Evolutionary conservation across 2,329 filamentous ascomycete species (phyloP).

Genomic region (Pestalotiopsis sp.): DNA sequence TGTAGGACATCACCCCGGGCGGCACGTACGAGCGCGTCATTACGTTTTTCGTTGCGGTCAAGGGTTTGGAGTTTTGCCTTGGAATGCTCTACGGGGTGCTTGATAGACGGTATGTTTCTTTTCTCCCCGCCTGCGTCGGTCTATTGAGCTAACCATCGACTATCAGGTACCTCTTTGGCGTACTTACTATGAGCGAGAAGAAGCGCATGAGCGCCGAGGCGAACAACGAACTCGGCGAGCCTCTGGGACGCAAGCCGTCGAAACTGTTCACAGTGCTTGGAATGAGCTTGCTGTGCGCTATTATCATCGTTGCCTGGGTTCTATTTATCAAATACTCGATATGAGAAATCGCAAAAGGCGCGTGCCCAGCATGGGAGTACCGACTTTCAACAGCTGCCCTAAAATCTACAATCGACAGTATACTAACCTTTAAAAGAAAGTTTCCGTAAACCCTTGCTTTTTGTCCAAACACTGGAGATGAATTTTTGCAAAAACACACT

Average conservation of each 20-base stretch:
- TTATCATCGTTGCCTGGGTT: constrained; percentile 23
- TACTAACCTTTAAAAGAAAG: too few species aligned
- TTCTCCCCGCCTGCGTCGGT: neutral
- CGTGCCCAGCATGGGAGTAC: too few species aligned
- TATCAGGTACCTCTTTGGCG: constrained; percentile 17
- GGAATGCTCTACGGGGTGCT: constrained; percentile 20
- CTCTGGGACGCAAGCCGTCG: constrained; percentile 16
- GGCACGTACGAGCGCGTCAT: constrained; percentile 25
- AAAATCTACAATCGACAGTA: too few species aligned
- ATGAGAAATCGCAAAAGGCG: neutral
- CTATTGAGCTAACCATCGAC: constrained; percentile 8
- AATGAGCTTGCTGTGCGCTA: constrained; percentile 8
- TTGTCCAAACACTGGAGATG: too few species aligned
- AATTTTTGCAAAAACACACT: too few species aligned
- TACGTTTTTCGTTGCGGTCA: constrained; percentile 24
- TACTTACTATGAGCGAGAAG: constrained; percentile 20
- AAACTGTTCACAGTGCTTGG: constrained; percentile 12
- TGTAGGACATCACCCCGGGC: constrained; percentile 27
- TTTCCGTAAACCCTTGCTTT: too few species aligned
- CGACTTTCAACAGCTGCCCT: too few species aligned
- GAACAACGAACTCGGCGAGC: constrained; percentile 15
- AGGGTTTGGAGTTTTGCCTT: constrained; percentile 26
- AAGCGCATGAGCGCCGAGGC: constrained; percentile 18
- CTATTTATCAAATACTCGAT: constrained; percentile 19
- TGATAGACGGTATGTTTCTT: neutral